A percentile compares a stretch with the other conserved stretches of the same genome.
These are phyloP conservation scores for Penicillium sp. DNA, from an alignment of 2,329 filamentous ascomycete genomes.

Conservation along the genomic window DNA sequence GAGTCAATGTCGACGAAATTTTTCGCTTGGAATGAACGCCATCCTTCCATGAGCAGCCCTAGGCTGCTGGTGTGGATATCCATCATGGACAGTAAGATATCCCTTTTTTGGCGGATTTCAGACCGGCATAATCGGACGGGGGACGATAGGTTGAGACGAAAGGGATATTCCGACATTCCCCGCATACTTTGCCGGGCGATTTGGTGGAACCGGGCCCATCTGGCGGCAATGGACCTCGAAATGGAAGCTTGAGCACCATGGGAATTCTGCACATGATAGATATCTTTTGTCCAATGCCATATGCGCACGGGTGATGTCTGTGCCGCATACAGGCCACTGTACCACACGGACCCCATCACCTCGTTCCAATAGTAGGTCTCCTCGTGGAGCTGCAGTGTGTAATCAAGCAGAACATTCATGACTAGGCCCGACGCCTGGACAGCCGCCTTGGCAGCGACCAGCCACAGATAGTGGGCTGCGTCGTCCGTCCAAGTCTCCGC, in stretches of 20 bases:
- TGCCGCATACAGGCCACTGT: conserved; percentile 75
- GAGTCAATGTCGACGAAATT: conserved; percentile 52
- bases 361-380: conserved; percentile 97
- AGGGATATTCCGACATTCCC: conserved; percentile 65
- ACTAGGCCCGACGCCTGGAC: conserved; percentile 84
- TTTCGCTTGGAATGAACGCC: conserved; percentile 62
- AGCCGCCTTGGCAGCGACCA: conserved; percentile 83
- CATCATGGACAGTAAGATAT: conserved; percentile 64
- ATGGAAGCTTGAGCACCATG: conserved; percentile 1
- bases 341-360: conserved; percentile 70
- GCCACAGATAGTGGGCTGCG: conserved; percentile 80
- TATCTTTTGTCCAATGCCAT: conserved; percentile 67
- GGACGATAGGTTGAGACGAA: conserved; percentile 68
- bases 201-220: conserved; percentile 66
- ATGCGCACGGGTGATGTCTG: conserved; percentile 77
- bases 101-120: conserved; percentile 71
- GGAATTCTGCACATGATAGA: conserved; percentile 45
- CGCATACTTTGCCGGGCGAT: conserved; percentile 71
- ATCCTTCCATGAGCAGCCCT: conserved; percentile 82
- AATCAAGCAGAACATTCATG: conserved; percentile 70
- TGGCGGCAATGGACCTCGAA: conserved; percentile 33
- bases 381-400: conserved; percentile 76
- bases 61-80: conserved; percentile 80
- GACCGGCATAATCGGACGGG: conserved; percentile 71
- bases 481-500: conserved; percentile 41